Conservation (phyloP, 169 alveolate genomes). For the Eimeria brunetti region DNA sequence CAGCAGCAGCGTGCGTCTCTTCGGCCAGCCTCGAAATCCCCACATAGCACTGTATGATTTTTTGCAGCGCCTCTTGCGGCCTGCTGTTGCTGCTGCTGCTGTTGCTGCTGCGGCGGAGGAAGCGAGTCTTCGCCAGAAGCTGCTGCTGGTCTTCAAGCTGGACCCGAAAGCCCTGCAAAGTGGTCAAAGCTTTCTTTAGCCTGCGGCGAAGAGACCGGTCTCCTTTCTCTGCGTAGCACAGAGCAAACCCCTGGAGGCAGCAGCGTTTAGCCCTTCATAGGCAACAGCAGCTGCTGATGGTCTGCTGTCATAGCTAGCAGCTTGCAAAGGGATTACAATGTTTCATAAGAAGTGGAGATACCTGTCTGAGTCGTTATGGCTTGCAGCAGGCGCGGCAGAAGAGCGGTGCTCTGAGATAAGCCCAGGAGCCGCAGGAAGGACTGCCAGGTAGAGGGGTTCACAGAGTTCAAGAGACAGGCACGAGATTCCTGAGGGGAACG, state of each 20-base stretch:
- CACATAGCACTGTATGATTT: slow-evolving; percentile 14
- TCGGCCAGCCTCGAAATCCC: slow-evolving; percentile 32
- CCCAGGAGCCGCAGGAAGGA: slow-evolving; percentile 27
- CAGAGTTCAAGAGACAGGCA: not conserved
- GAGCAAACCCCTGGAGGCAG: not conserved
- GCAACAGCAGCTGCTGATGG: not conserved
- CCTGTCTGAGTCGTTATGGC: slow-evolving; percentile 20
- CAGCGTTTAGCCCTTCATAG: not conserved
- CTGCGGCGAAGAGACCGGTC: slow-evolving; percentile 5
- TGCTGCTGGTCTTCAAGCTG: slow-evolving; percentile 68
- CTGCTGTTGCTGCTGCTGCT: slow-evolving; percentile 41
- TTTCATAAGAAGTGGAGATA: not conserved
- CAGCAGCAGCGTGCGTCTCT: slow-evolving; percentile 62
- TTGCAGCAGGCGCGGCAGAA: slow-evolving; percentile 36
- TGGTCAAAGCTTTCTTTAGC: slow-evolving; percentile 5
- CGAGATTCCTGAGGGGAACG: not conserved
- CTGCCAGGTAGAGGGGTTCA: not conserved
- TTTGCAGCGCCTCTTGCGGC: slow-evolving; percentile 32
- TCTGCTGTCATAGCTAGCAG: not conserved
- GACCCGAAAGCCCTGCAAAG: slow-evolving; percentile 53
- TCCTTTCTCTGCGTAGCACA: slow-evolving; percentile 28
- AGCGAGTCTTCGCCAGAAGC: slow-evolving; percentile 52
- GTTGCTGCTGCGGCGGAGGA: slow-evolving; percentile 43
- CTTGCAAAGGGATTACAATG: not conserved
- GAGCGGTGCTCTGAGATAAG: slow-evolving; percentile 8